These are phyloP conservation scores for Fusarium sp. DNA, from an alignment of 2,329 filamentous ascomycete genomes.

Conservation along the genomic window DNA sequence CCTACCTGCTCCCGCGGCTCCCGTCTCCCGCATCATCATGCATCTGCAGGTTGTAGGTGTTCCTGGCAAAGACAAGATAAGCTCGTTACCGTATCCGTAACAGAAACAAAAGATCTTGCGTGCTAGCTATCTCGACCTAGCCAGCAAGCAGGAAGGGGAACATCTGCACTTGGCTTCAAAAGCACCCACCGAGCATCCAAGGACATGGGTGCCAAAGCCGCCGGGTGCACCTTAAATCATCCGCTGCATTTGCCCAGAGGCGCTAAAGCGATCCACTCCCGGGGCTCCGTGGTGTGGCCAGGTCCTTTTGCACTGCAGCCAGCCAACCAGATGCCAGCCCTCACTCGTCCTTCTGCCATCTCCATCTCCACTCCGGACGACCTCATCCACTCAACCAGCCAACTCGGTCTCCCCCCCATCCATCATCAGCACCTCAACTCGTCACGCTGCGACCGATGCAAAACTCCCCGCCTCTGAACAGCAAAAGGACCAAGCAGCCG, in stretches of 20 bases:
- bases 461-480: constrained; percentile 34
- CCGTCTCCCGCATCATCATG: constrained; percentile 2
- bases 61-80: constrained; percentile 37
- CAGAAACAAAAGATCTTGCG: constrained; percentile 39
- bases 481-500: constrained; percentile 33
- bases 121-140: constrained; percentile 32
- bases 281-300: constrained; percentile 34
- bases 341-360: constrained; percentile 15
- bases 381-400: constrained; percentile 27
- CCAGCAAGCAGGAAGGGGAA: constrained; percentile 16
- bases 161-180: constrained; percentile 5
- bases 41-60: constrained; percentile 26
- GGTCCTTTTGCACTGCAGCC: constrained; percentile 39
- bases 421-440: constrained; percentile 30
- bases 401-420: constrained; percentile 20
- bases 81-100: constrained; percentile 39
- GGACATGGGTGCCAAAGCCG: constrained; percentile 34
- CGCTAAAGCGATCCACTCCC: constrained; percentile 44
- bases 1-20: constrained; percentile 8
- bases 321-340: constrained; percentile 12
- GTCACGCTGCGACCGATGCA: constrained; percentile 24
- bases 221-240: constrained; percentile 45
- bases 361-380: constrained; percentile 26
- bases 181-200: constrained; percentile 5
- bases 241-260: constrained; percentile 37